Base-by-base conservation (phyloP, 2,329 filamentous ascomycete genomes). In the Ophiostoma montium region DNA sequence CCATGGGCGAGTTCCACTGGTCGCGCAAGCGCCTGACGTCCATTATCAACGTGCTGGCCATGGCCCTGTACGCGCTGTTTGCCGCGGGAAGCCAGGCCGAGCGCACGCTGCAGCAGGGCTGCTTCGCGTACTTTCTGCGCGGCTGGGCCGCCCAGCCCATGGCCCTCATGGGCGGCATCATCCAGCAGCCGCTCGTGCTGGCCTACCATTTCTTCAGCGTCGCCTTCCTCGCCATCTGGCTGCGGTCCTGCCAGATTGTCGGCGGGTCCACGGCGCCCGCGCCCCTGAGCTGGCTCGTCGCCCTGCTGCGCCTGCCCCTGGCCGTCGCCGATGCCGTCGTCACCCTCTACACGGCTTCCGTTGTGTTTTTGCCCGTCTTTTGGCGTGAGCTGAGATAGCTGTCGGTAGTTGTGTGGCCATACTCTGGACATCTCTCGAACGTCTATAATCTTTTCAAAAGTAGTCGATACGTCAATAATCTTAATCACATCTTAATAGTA, bases 21-120 rank as follows among this genome's bases (percentile, higher is more conserved):
- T 72, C 72, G 57, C 79, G 92, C 59, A 96, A 96, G 70, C 70
- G 72, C 55, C 72, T 88, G 46, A 86, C 86, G 0, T 80, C 80
- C 48, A 89, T 95, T 57, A 92, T 98, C 72, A 98, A 98, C 66
- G 94, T 96, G 57, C 80, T 98, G n/a, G 90, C 92, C 1, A 86
- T 92, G 70, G 89, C 92, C 0, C 75, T 98, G 1, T 98, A 98
- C 69, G 72, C 76, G 31, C 77, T 98, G 12, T 98, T 96, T 62
- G 87, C 90, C 15, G 92, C 90, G 47, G 73, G 94, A 62, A 83
- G 86, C 64, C 66, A 72, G 41, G 77, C 89, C 60, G 78, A 96
- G 47, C 78, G 77, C 55, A 80, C 84, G 49, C 78, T 98, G 42
- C 88, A 94, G 67, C 75, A 75, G 56, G 92, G 92, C 44, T 98